phyloP scores from a whole-genome alignment of 208 protist genomes.

The Paratrypanosoma confusum region DNA sequence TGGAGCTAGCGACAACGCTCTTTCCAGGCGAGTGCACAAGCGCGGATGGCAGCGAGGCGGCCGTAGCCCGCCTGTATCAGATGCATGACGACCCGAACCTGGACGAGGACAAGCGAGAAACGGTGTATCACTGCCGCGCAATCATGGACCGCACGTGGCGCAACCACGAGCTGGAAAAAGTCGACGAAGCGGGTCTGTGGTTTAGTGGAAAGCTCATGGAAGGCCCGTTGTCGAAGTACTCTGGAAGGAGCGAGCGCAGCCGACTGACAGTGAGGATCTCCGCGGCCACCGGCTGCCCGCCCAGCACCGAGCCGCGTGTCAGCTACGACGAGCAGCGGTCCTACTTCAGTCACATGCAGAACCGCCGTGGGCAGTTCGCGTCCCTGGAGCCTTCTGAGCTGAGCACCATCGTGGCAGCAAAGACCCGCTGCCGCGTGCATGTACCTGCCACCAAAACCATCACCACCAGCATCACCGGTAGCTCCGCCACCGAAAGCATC shows the following conservation, averaged over 20 bases:
- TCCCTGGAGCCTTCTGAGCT: slow-evolving; percentile 65
- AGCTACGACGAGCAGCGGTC: slow-evolving; percentile 73
- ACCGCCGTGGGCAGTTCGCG: slow-evolving; percentile 37
- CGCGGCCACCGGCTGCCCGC: slow-evolving; percentile 34
- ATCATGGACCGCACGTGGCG: slow-evolving; percentile 62
- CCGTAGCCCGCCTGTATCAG: slow-evolving; percentile 32
- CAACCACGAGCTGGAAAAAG: slow-evolving; percentile 26
- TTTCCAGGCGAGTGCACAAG: slow-evolving; percentile 41
- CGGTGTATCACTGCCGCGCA: slow-evolving; percentile 73
- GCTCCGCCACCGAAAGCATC: no score
- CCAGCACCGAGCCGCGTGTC: slow-evolving; percentile 61
- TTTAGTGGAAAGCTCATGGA: slow-evolving; percentile 70
- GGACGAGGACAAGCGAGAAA: slow-evolving; percentile 51
- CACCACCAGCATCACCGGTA: no score
- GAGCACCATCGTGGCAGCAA: slow-evolving; percentile 46
- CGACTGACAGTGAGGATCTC: slow-evolving; percentile 61
- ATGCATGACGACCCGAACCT: slow-evolving; percentile 58
- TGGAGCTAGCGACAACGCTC: slow-evolving; percentile 21
- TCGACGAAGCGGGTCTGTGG: slow-evolving; percentile 39
- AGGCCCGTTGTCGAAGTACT: slow-evolving; percentile 29
- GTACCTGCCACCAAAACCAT: no score
- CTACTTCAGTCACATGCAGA: slow-evolving; percentile 33
- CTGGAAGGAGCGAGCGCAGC: slow-evolving; percentile 55
- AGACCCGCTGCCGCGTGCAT: slow-evolving; percentile 28
- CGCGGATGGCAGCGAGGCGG: slow-evolving; percentile 14